Percentiles rank a stretch among this genome's conserved stretches.
Conservation (phyloP, 2,329 filamentous ascomycete genomes). For the Aureobasidium lini region DNA sequence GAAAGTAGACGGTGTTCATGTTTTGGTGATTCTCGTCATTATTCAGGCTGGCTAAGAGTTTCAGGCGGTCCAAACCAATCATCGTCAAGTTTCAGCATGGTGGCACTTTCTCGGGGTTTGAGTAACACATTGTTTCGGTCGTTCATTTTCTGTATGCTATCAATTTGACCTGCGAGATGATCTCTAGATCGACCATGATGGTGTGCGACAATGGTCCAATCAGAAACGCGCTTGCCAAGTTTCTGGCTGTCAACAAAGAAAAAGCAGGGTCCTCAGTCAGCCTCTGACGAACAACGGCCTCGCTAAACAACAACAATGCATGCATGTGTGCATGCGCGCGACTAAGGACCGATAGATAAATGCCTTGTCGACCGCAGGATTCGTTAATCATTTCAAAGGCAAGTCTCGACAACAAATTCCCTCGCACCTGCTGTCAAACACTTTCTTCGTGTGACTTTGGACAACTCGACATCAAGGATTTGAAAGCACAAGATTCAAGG, state of each 20-base stretch:
- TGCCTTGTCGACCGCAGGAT: conserved; percentile 4
- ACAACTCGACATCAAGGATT: too few species aligned
- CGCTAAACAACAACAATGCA: neutral
- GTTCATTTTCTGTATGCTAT: neutral
- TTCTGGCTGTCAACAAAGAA: conserved; percentile 5
- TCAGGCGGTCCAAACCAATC: neutral
- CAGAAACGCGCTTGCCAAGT: neutral
- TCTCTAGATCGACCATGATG: neutral
- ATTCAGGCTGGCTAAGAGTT: neutral
- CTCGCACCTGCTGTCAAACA: neutral
- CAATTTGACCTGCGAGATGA: neutral
- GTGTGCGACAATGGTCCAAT: neutral
- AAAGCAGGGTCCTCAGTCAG: conserved; percentile 5
- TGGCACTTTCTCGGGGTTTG: neutral
- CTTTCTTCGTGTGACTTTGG: neutral
- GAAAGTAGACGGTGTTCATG: neutral
- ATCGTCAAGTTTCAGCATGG: conserved; percentile 6
- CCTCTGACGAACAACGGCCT: conserved; percentile 10
- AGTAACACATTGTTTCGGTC: neutral
- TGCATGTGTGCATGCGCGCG: neutral
- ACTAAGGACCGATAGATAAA: neutral
- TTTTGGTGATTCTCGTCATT: neutral
- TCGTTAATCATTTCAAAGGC: neutral
- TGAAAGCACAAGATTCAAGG: neutral
- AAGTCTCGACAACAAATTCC: neutral